Conservation (phyloP, 345 rosid species). For the Melaleuca quinquenervia region DNA sequence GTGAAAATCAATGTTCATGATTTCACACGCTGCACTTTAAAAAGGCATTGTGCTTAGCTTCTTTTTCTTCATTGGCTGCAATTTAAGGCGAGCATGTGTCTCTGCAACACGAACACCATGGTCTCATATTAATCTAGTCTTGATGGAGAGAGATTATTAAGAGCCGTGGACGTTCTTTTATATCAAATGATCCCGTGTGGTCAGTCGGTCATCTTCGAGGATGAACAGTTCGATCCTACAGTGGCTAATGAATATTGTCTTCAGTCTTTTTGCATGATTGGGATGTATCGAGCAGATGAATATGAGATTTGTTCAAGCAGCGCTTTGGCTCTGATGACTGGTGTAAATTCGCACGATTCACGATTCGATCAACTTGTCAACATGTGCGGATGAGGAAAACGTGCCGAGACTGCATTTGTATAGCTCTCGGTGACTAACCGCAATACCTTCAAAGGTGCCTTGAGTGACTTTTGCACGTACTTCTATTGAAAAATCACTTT, state of each 20-base stretch:
- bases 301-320: neutral
- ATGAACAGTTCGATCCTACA: neutral
- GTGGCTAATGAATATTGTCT: neutral
- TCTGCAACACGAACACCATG: neutral
- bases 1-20: neutral
- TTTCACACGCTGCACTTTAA: neutral
- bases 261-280: too few species aligned
- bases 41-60: neutral
- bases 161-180: neutral
- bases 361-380: neutral
- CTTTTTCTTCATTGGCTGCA: neutral
- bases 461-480: too few species aligned
- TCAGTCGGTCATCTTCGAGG: neutral
- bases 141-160: neutral
- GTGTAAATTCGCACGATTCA: neutral
- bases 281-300: too few species aligned
- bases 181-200: neutral
- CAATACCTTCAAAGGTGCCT: too few species aligned
- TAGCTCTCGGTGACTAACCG: neutral
- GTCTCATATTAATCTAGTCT: neutral
- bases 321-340: neutral
- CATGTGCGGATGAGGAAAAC: too few species aligned
- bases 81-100: neutral
- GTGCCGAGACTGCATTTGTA: neutral
- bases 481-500: too few species aligned